phyloP scores from a whole-genome alignment of 352 stramenopile genomes.

The Thalassiosira sp. region DNA sequence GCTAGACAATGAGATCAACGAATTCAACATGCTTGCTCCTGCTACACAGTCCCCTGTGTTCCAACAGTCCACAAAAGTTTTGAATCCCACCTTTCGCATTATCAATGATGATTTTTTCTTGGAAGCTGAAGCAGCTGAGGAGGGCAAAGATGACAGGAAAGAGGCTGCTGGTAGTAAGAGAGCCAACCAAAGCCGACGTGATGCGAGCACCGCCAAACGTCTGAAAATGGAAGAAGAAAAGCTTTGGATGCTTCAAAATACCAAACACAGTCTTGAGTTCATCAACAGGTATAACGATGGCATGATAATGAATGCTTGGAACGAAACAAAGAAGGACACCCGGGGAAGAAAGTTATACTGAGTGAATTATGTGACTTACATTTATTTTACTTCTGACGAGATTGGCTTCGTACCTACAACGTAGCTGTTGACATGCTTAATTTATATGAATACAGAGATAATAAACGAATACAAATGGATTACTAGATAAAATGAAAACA shows the following conservation, averaged over 20 bases:
- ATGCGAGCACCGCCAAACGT: constrained; percentile 37
- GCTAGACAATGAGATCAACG: constrained; percentile 39
- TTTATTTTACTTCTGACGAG: constrained; percentile 8
- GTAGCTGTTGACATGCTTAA: neutral
- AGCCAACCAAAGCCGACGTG: constrained; percentile 39
- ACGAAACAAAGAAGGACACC: constrained; percentile 23
- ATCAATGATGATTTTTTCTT: constrained; percentile 38
- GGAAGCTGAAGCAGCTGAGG: constrained; percentile 19
- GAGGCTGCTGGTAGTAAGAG: constrained; percentile 12
- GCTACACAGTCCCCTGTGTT: constrained; percentile 29
- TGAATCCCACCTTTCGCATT: constrained; percentile 45
- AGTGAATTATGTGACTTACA: constrained; percentile 12
- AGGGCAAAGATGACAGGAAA: constrained; percentile 4
- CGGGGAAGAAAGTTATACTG: constrained; percentile 13
- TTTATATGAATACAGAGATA: neutral
- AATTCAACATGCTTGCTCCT: constrained; percentile 37
- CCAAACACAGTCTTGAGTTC: constrained; percentile 48
- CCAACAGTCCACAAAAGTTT: constrained; percentile 25
- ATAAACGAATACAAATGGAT: neutral
- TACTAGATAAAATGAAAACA: neutral
- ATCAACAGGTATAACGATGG: constrained; percentile 56
- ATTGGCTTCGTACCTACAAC: neutral
- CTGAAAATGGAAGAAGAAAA: constrained; percentile 52
- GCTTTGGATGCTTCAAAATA: constrained; percentile 41
- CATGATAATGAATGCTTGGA: constrained; percentile 49